These are phyloP conservation scores for Raphanus sativus DNA, from an alignment of 345 rosid species.

Conservation along the genomic window DNA sequence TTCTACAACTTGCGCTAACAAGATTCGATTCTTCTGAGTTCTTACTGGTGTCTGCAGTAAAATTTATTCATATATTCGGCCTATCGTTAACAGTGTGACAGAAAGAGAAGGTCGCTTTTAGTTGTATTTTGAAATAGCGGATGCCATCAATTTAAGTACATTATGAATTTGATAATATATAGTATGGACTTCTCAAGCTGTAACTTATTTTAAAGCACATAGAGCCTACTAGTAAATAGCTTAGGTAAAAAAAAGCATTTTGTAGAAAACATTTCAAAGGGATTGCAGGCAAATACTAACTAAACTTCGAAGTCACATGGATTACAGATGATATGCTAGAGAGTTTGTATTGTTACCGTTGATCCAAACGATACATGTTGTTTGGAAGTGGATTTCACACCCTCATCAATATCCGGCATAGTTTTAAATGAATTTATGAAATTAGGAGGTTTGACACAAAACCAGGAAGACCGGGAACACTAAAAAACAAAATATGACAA, in stretches of 20 bases:
- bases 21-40: background rate
- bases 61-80: background rate
- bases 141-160: background rate
- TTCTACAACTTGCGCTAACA: background rate
- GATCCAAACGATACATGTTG: background rate
- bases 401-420: background rate
- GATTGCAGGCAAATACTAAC: background rate
- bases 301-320: background rate
- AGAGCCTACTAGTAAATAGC: background rate
- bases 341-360: background rate
- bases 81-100: background rate
- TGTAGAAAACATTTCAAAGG: background rate
- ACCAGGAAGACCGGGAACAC: background rate
- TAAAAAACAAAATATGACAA: background rate
- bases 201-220: background rate
- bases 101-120: background rate
- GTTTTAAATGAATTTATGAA: background rate
- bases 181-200: background rate
- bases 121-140: background rate
- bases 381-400: background rate
- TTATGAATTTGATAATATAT: background rate
- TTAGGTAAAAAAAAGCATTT: background rate
- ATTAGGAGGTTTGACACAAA: background rate
- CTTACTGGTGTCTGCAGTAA: background rate
- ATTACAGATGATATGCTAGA: background rate